Base-by-base conservation (phyloP, 192 early-diverging fungal genomes). In the Podila verticillata region DNA sequence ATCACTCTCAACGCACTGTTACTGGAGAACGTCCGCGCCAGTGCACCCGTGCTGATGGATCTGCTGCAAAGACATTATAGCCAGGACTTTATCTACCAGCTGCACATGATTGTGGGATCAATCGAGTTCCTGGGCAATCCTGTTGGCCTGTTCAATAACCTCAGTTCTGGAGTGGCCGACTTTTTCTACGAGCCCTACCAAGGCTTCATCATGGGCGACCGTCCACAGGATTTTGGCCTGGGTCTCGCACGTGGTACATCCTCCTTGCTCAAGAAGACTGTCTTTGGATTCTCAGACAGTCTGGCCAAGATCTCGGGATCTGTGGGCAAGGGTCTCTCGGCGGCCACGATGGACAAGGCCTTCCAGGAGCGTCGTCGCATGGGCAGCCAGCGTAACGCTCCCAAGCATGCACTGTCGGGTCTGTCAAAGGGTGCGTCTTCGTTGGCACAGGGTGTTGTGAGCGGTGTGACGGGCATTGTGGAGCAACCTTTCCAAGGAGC, bases 141-240 rank as follows among this genome's bases (percentile, higher is more conserved):
- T 2, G 96, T 99, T 3, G 97, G 98, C 2, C 80, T 99, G 20
- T 99, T 99, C 84, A 98, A 91, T 84, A 98, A 91, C 68, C 89
- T 99, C 58, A 94, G 94, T 68, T 96, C 95, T 0, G 98, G 98
- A 7, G 96, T 98, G 1, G 88, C 89, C 5, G 98, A 98, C 73
- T 91, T 98, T 54, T 99, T 99, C 81, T 99, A 98, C 83, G 97
- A 99, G 75, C 98, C 98, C 0, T 93, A 96, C 73, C 95, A 97
- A 87, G 98, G 98, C 6, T 94, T 98, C 64, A 92, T 97, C 47
- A 96, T 98, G 89, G 96, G 94, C 65, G 93, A 94, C 63, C 89
- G 94, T 10, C 96, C 98, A 10, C 95, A 98, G 72, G 98, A 98
- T 70, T 90, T 98, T 69, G 96, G 96, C 26, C 88, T 97, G 66